phyloP scores from a whole-genome alignment of 345 rosid genomes.

The Camelina laxa region DNA sequence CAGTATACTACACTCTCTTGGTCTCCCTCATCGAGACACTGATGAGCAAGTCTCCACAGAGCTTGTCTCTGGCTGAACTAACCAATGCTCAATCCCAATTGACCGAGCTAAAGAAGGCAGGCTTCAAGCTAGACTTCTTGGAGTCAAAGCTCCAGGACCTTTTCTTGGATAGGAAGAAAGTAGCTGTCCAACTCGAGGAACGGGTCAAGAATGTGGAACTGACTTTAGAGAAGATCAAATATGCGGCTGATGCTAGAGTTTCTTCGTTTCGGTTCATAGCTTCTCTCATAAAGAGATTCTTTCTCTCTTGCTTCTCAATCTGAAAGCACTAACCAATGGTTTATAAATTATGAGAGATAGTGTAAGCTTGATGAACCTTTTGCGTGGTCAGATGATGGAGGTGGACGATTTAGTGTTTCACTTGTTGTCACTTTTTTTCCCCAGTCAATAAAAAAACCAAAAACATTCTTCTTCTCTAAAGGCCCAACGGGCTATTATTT shows the following conservation, averaged over 20 bases:
- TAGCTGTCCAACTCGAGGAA: not conserved
- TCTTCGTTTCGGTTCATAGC: not conserved
- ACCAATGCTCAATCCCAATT: not conserved
- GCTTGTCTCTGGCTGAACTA: not conserved
- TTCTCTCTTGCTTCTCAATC: not conserved
- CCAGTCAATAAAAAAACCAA: too few relatives aligned
- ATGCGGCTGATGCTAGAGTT: not conserved
- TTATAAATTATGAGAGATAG: too few relatives aligned
- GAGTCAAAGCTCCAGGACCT: not conserved
- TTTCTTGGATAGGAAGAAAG: not conserved
- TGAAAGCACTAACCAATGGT: too few relatives aligned
- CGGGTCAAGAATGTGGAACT: not conserved
- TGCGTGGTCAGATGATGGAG: too few relatives aligned
- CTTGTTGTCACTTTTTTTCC: too few relatives aligned
- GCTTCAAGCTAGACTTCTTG: not conserved
- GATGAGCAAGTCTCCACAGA: not conserved
- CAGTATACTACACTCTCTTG: not conserved
- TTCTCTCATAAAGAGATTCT: not conserved
- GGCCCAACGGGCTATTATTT: too few relatives aligned
- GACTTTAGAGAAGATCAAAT: not conserved
- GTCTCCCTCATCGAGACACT: not conserved
- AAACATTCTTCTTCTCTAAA: too few relatives aligned
- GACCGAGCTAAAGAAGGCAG: not conserved
- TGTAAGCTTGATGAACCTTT: too few relatives aligned
- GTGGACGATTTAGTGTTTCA: too few relatives aligned